phyloP scores from a whole-genome alignment of 108 stramenopile genomes.

The Ochromonas danica region DNA sequence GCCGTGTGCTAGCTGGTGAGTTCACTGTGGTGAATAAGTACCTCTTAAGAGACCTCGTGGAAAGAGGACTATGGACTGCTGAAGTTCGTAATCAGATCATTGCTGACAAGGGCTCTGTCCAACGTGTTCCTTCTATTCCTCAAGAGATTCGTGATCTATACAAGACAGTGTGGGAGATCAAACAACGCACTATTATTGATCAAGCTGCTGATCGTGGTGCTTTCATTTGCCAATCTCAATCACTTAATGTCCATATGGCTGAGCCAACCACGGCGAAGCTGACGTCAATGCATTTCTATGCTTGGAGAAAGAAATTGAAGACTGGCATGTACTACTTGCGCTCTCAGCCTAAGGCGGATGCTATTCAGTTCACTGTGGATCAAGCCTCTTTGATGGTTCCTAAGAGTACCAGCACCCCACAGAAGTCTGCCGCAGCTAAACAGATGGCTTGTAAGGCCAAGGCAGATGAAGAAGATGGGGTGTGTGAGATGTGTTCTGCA shows the following conservation, averaged over 20 bases:
- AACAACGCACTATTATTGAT: conserved; percentile 85
- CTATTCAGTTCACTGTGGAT: conserved; percentile 65
- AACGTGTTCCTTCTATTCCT: conserved; percentile 71
- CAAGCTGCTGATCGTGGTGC: conserved; percentile 94
- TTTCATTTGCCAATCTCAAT: conserved; percentile 94
- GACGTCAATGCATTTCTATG: conserved; percentile 97
- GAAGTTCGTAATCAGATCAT: conserved; percentile 84
- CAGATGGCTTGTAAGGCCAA: too few relatives aligned
- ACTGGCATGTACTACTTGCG: conserved; percentile 99
- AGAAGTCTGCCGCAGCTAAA: too few relatives aligned
- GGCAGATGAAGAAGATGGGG: too few relatives aligned
- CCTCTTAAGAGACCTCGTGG: conserved; percentile 86
- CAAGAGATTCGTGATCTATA: conserved; percentile 79
- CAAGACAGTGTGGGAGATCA: conserved; percentile 98
- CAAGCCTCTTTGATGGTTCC: conserved; percentile 42
- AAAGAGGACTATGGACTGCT: conserved; percentile 87
- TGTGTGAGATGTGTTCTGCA: too few relatives aligned
- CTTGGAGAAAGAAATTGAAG: conserved; percentile 87
- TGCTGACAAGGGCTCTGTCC: conserved; percentile 82
- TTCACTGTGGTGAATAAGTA: conserved; percentile 92
- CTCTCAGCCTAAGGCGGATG: conserved; percentile 96
- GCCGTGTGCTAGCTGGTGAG: conserved; percentile 93
- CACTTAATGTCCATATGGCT: conserved; percentile 89
- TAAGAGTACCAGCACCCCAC: too few relatives aligned
- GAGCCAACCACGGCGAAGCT: conserved; percentile 84